phyloP scores from a whole-genome alignment of 148 eudicot species.

The Amaranthus hypochondriacus region DNA sequence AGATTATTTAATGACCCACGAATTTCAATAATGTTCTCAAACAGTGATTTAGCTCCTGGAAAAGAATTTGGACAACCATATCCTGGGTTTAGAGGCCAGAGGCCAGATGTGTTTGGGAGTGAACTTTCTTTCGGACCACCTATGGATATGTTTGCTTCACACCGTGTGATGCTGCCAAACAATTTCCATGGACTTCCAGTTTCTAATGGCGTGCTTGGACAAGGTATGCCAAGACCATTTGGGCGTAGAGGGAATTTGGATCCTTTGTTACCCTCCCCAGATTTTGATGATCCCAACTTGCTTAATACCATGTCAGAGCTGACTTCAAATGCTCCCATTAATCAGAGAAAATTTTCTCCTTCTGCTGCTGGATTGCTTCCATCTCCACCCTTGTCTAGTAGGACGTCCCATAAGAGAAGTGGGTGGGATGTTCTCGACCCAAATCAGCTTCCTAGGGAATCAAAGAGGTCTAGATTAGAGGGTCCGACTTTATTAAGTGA shows the following conservation, averaged over 20 bases:
- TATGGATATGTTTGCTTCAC: conserved; percentile 39
- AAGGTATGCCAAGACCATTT: conserved; percentile 46
- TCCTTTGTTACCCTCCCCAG: conserved; percentile 39
- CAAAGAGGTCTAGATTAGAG: conserved; percentile 66
- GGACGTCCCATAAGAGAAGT: conserved; percentile 41
- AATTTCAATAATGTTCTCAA: conserved; percentile 62
- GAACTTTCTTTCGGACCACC: conserved; percentile 46
- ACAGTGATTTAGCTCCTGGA: conserved; percentile 45
- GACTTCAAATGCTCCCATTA: conserved; percentile 31
- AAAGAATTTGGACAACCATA: conserved; percentile 40
- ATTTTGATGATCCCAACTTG: conserved; percentile 41
- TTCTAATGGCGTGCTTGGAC: conserved; percentile 48
- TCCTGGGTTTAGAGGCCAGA: conserved; percentile 52
- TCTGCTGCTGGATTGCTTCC: conserved; percentile 42
- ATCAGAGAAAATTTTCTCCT: conserved; percentile 55
- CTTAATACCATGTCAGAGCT: conserved; percentile 35
- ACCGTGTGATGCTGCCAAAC: conserved; percentile 28
- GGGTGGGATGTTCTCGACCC: conserved; percentile 80
- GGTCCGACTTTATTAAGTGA: conserved; percentile 31
- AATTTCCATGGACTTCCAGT: conserved; percentile 34
- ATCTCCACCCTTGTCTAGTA: conserved; percentile 38
- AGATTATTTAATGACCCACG: conserved; percentile 77
- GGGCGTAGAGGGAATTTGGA: conserved; percentile 60
- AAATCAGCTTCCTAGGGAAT: conserved; percentile 59
- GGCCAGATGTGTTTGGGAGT: conserved; percentile 36